A percentile compares a stretch with the other conserved stretches of the same genome.
Evolutionary conservation across 176 grass and related monocot species (phyloP).

Genomic region (Miscanthus lutarioriparius): DNA sequence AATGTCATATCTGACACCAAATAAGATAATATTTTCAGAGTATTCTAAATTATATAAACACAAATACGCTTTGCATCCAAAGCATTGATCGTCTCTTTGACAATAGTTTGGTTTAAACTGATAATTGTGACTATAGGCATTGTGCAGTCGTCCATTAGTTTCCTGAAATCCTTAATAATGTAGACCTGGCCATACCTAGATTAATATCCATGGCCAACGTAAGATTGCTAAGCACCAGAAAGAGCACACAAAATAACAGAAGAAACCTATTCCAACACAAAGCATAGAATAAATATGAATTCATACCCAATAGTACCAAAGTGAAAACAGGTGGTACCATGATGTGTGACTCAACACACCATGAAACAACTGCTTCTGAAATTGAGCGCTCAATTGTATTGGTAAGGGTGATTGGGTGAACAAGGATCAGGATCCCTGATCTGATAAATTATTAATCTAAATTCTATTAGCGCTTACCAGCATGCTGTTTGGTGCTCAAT

Average conservation of each 20-base stretch:
- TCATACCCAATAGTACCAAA: neutral
- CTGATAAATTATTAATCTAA: neutral
- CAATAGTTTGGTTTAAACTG: neutral
- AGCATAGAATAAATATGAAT: neutral
- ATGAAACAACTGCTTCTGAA: neutral
- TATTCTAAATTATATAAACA: neutral
- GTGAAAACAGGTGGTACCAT: neutral
- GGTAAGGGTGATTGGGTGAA: neutral
- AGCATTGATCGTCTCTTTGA: neutral
- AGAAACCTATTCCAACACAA: neutral
- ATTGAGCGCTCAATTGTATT: neutral
- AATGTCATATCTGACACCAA: neutral
- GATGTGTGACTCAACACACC: constrained; percentile 6
- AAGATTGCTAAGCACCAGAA: constrained; percentile 11
- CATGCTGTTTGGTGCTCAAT: neutral
- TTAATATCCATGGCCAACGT: constrained; percentile 1
- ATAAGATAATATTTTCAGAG: neutral
- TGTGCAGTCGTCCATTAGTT: neutral
- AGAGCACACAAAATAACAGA: neutral
- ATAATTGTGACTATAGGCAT: neutral
- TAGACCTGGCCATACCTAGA: neutral
- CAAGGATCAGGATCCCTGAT: neutral
- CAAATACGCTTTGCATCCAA: neutral
- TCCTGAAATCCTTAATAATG: constrained; percentile 20
- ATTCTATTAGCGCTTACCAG: neutral